These are phyloP conservation scores for Neolecta irregularis DNA, from an alignment of 1,139 yeast species.

Conservation along the genomic window DNA sequence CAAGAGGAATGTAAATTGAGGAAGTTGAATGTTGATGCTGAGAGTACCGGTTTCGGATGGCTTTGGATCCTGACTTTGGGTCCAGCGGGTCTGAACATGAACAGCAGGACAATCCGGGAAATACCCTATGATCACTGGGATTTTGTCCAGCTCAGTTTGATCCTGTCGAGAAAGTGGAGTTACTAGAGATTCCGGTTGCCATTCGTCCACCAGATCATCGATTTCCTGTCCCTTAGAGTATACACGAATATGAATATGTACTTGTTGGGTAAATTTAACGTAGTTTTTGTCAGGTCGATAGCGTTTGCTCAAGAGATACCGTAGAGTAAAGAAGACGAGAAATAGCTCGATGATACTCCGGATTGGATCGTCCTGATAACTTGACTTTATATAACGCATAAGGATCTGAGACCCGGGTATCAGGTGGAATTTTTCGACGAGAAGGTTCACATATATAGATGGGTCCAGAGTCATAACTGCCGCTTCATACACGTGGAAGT, in stretches of 20 bases:
- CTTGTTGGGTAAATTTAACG: slow-evolving; percentile 40
- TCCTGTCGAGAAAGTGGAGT: slow-evolving; percentile 38
- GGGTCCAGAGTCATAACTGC: too few relatives aligned
- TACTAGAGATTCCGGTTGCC: slow-evolving; percentile 81
- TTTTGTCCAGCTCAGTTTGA: slow-evolving; percentile 43
- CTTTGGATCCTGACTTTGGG: slow-evolving; percentile 28
- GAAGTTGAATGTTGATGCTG: slow-evolving; percentile 37
- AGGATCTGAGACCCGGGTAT: slow-evolving; percentile 74
- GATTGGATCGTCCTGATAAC: slow-evolving; percentile 87
- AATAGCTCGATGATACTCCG: slow-evolving; percentile 71
- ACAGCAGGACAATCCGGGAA: slow-evolving; percentile 1
- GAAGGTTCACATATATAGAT: too few relatives aligned
- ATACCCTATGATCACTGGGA: slow-evolving; percentile 46
- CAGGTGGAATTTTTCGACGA: too few relatives aligned
- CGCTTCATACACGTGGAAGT: too few relatives aligned
- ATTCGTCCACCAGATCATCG: slow-evolving; percentile 71
- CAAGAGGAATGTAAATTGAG: slow-evolving; percentile 40
- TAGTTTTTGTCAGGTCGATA: slow-evolving; percentile 65
- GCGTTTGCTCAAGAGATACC: slow-evolving; percentile 69
- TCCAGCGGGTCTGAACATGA: slow-evolving; percentile 27
- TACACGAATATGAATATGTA: neutral
- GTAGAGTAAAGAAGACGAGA: slow-evolving; percentile 66
- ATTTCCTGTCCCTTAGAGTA: slow-evolving; percentile 33
- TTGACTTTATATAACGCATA: slow-evolving; percentile 64
- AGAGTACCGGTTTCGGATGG: slow-evolving; percentile 18